phyloP scores from a whole-genome alignment of 768 basidiomycete genomes.

The Tylopilus sp. region DNA sequence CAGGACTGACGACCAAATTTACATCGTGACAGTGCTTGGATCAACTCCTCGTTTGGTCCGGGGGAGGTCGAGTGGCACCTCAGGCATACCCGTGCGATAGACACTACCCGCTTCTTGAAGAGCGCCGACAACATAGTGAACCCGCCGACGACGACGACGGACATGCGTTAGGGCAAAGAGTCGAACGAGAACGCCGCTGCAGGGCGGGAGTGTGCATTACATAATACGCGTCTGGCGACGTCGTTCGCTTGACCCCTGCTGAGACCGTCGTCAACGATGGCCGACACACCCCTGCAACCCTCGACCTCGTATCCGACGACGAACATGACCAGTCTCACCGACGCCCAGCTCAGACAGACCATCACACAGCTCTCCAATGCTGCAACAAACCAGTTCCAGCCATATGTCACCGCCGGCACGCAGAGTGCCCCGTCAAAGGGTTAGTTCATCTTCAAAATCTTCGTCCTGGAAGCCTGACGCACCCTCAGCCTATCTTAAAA shows the following conservation, averaged over 20 bases:
- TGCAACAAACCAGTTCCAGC: slow-evolving; percentile 34
- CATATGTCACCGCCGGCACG: slow-evolving; percentile 31
- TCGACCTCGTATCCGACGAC: slow-evolving; percentile 32
- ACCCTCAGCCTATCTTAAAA: slow-evolving; percentile 57
- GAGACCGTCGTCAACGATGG: slow-evolving; percentile 18
- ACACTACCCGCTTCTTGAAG: slow-evolving; percentile 2
- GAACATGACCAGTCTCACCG: slow-evolving; percentile 48
- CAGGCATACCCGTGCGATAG: slow-evolving; percentile 5
- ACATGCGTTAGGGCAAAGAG: neutral
- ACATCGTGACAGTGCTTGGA: slow-evolving; percentile 44
- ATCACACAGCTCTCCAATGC: slow-evolving; percentile 50
- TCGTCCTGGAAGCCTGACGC: slow-evolving; percentile 15
- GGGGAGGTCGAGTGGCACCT: slow-evolving; percentile 17
- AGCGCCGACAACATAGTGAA: slow-evolving; percentile 20
- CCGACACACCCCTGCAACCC: slow-evolving; percentile 25
- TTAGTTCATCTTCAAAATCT: slow-evolving; percentile 1
- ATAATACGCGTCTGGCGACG: slow-evolving; percentile 23
- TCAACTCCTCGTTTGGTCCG: slow-evolving; percentile 36
- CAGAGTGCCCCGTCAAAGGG: slow-evolving; percentile 29
- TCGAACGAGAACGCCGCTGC: neutral
- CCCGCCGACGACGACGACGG: neutral
- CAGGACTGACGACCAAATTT: slow-evolving; percentile 10
- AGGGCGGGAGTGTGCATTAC: slow-evolving; percentile 12
- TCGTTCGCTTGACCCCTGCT: neutral
- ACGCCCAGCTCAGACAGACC: slow-evolving; percentile 61